Evolutionary conservation across 2,329 filamentous ascomycete species (phyloP).

Genomic region (Aspergillus chevalieri): DNA sequence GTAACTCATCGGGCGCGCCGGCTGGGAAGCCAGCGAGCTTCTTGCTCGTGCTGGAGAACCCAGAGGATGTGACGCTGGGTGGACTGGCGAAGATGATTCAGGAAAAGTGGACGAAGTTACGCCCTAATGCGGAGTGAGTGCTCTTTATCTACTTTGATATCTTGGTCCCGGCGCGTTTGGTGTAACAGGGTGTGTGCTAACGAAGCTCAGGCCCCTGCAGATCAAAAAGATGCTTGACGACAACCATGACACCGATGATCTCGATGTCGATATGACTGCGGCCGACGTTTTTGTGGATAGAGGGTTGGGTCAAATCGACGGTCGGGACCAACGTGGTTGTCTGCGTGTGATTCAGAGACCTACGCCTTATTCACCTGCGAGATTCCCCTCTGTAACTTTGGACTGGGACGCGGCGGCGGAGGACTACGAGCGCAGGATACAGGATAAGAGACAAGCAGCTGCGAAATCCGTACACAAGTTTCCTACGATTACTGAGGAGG

Average conservation of each 20-base stretch:
- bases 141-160: background rate
- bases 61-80: constrained; percentile 26
- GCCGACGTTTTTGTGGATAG: constrained; percentile 35
- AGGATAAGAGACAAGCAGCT: constrained; percentile 10
- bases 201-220: constrained; percentile 23
- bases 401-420: constrained; percentile 28
- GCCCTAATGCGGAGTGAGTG: constrained; percentile 28
- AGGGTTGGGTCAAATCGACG: constrained; percentile 28
- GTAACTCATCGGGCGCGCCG: constrained; percentile 2
- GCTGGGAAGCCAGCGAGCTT: constrained; percentile 21
- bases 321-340: constrained; percentile 28
- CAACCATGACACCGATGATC: constrained; percentile 24
- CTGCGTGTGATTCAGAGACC: constrained; percentile 32
- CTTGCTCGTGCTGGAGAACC: constrained; percentile 24
- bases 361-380: constrained; percentile 13
- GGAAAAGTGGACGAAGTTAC: constrained; percentile 28
- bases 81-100: constrained; percentile 26
- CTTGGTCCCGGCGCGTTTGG: background rate
- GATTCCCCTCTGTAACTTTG: constrained; percentile 30
- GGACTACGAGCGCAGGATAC: constrained; percentile 11
- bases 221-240: constrained; percentile 36
- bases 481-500: constrained; percentile 14
- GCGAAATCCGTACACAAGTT: constrained; percentile 9
- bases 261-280: constrained; percentile 28
- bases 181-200: background rate